Base-by-base conservation (phyloP, 805 yeast genomes). In the Schwanniomyces pseudopolymorphus region DNA sequence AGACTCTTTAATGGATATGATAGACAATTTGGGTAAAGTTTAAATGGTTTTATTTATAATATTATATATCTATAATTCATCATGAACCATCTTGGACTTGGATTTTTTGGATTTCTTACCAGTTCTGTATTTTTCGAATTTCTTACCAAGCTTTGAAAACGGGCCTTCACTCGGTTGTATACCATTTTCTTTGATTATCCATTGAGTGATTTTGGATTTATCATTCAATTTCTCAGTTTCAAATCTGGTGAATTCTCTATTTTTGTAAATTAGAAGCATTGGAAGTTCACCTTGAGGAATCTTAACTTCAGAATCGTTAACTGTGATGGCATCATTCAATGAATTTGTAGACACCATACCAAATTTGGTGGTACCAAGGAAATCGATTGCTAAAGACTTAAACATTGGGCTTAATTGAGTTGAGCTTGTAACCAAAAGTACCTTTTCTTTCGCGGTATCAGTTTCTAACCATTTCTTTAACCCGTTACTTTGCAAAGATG, bases 321-420 rank as follows among this genome's bases (percentile, higher is more conserved):
- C 44, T 13, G 44, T 43, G 6, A 63, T 39, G 1, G 46, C 21
- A 13, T 45, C 49, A 19, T 35, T 24, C 11, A 57, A 52, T 5
- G 55, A 54, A 6, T 60, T 59, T 4, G 68, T 48, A 4, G 70
- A 69, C 31, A 68, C 61, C 59, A 69, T 75, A 1, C 75, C 84
- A 54, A 79, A 74, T 36, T 80, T 78, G 2, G 78, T 59, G 2
- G 60, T 50, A 0, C 75, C 81, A 36, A 84, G 60, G 62, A 81
- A 84, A 59, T 88, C 96, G 45, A 87, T 72, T 2, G 92, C 89
- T 49, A 89, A 66, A 0, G 86, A 67, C 57, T 84, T 87, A 56
- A 75, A 75, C 46, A 83, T 60, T 1, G 89, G 79, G 8, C 85
- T 72, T 4, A 81, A 63, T 36, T 63, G 66, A 17, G 67, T 70